Evolutionary conservation across 129 eudicot species (phyloP), one percentile per base, ranked within the genome.

Genomic region (Dittrichia graveolens): DNA sequence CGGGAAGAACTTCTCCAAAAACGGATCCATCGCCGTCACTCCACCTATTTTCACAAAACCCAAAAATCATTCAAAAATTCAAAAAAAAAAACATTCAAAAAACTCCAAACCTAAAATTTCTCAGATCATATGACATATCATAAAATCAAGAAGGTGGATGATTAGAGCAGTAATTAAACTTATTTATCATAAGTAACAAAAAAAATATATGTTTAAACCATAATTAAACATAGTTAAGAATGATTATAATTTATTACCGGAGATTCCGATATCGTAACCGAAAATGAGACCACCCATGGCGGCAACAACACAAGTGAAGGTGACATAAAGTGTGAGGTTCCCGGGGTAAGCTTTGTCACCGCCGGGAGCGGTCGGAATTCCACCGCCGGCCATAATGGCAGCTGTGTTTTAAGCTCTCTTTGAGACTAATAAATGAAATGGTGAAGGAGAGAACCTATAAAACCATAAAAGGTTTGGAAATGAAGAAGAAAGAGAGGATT

Each of bases 261-360:
- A 92, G 57, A 92, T 92, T 48, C 98, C 98, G 52, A 92, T 89
- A 54, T 92, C 98, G 74, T 92, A 92, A 72, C 98, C 98, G 80
- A 92, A 89, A 63, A 92, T 92, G 57, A 92, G 88, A 45, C 98
- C 98, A 57, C 98, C 98, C 96, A 89, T 92, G 86, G 96, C 96
- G 0, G 98, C 98, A 65, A 92, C 84, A 61, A 92, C 82, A 75
- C 98, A 92, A 40, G 96, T 89, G 4, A 83, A 49, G 14, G 83
- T 61, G 67, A 92, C 98, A 61, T 85, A 87, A 2, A 64, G 81
- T 44, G 98, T 92, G 13, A 89, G 87, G 70, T 92, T 73, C 5
- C 98, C 98, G 65, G 98, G 96, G 59, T 92, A 92, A 45, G 79
- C 91, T 65, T 83, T 87, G 2, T 82, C 85, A 77, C 35, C 48